Evolutionary conservation across 2,329 filamentous ascomycete genomes (phyloP), one percentile per base, ranked within the genome.

Genomic region (Fusarium sp.): DNA sequence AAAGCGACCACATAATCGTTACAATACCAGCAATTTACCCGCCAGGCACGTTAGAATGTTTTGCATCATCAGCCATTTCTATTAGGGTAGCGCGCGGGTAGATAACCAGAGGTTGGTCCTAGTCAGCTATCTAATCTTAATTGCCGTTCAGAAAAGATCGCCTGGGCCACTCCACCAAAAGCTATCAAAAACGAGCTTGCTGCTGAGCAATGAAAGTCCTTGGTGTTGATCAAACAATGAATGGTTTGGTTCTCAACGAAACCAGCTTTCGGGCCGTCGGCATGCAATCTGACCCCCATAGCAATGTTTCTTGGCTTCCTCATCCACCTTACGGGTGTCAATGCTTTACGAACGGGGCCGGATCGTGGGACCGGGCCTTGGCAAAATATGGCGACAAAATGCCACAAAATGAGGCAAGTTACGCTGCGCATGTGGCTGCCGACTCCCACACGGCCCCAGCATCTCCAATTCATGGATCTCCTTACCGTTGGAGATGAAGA

Each of bases 371-470:
- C 59, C 42, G 36, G 54, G 46, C 28, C 68, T 74, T 74, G 72
- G 72, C 66, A 46, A 20, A 33, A 46, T 65, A 74, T 74, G 69
- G 61, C 72, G 72, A 68, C 58, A 64, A 52, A 55, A 72, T 62
- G 48, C 46, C 50, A 61, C 57, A 54, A 56, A 60, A 74, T 74
- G 71, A 68, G 69, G 65, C 56, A 38, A 46, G n/a, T 45, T 22
- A 17, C 22, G 9, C 40, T n/a, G 48, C 56, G 43, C 43, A 52
- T 24, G 54, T 61, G 55, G 55, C 61, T 66, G 49, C 54, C 60
- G 51, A 51, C 50, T 70, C 42, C 49, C 9, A 38, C 43, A 31
- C 15, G 4, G 22, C 50, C 20, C 49, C 40, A 46, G 38, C 26
- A 42, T n/a, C 31, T 39, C 51, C 45, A 20, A 48, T 33, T 43